Evolutionary conservation across 805 yeast species (phyloP), one percentile per base, ranked within the genome.

Genomic region (Sugiyamaella qingdaonensis): DNA sequence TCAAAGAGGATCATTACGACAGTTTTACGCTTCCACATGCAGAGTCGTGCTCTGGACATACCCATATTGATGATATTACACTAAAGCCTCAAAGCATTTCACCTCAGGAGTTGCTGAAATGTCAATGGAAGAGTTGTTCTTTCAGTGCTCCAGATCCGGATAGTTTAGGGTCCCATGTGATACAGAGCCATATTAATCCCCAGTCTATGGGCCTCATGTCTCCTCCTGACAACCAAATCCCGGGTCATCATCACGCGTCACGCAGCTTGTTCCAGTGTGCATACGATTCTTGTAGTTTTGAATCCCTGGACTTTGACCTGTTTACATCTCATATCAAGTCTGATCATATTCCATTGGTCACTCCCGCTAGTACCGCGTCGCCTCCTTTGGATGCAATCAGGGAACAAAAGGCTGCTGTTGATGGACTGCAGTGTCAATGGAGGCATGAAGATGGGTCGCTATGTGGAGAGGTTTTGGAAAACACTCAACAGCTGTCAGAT

Each of bases 41-140:
- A 13, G 53, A 48, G n/a, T 21, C 48, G 16, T 13, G 33, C 18
- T 21, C 21, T 9, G 46, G 36, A n/a, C 33, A 11, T 41, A 31
- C 39, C 16, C 64, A 59, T 39, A 35, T 52, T 10, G 64, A 58
- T 43, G 18, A 59, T 19, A 35, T 51, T 14, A 45, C 53, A 21
- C 43, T 34, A 10, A 31, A 37, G 21, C 14, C 39, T 13, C 39
- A 34, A 34, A 34, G 14, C 18, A 16, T n/a, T 13, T 39, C 43
- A 13, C 58, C 61, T 3, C 42, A 48, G 13, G 56, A 52, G 19
- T 39, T 46, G 9, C 52, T 58, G 11, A 57, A 56, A 34, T 87
- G 95, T 67, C 78, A 81, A 64, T 88, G 95, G 95, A 81, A 80
- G 47, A 73, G 78, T 53, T 88, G 95, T 64, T 65, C 67, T 10